Evolutionary conservation across 768 basidiomycete species (phyloP), one percentile per base, ranked within the genome.

Genomic region (Coprinopsis cinerea): DNA sequence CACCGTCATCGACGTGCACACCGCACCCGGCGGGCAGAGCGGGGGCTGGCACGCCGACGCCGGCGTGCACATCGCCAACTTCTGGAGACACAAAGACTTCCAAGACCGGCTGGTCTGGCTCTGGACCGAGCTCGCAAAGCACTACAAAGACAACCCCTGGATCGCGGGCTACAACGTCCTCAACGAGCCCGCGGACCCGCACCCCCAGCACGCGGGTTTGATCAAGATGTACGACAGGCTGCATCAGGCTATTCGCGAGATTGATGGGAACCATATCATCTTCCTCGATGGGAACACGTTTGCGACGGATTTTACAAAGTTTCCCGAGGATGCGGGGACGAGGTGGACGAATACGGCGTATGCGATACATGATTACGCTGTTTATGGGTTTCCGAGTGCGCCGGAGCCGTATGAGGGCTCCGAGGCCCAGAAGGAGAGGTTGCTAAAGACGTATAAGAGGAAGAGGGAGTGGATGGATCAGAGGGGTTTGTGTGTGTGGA

Each of bases 261-360:
- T 88, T 44, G 90, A 92, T 65, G 65, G 71, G 5, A 64, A 79
- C 34, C 89, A 92, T 58, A 74, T 78, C 60, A 72, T 92, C 52
- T 92, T 85, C 73, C 73, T 87, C 59, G 91, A 90, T 63, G 85
- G 85, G 24, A 92, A 88, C 69, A 90, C 87, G 14, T 91, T 83
- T 61, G 87, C 88, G 9, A 77, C 79, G 0, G 86, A 88, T 60
- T 88, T 88, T 62, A 81, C 82, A 2, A 75, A 78, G 59, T 88
- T 86, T 55, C 64, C 64, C 4, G 80, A 79, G 24, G 77, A 86
- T 50, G 73, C 74, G 6, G 73, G 79, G 51, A 67, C 69, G 53
- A 70, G 71, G 45, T 85, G 85, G 78, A 68, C 68, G 9, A 91
- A 90, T 60, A 78, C 79, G 2, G 85, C 83, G 10, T 90, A 84